Percentiles rank a stretch among this genome's conserved stretches.
phyloP scores from a whole-genome alignment of 2,329 filamentous ascomycete genomes.

The Aspergillus versicolor region DNA sequence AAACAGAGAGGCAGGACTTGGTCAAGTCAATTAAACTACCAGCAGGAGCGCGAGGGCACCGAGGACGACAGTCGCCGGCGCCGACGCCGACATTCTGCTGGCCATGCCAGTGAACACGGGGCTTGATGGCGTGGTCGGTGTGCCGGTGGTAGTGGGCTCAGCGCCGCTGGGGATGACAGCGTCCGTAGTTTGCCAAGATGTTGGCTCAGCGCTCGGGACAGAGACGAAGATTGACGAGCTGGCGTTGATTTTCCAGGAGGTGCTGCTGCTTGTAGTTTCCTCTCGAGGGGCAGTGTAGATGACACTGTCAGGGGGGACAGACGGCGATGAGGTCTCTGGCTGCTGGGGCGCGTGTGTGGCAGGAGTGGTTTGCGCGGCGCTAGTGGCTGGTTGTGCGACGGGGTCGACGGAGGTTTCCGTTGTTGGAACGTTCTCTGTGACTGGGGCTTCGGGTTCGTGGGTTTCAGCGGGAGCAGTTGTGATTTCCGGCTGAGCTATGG shows the following conservation, averaged over 20 bases:
- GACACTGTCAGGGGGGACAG: neutral
- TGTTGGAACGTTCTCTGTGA: neutral
- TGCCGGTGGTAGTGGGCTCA: neutral
- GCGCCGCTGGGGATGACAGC: neutral
- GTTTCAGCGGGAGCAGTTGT: neutral
- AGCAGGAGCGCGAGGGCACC: constrained; percentile 19
- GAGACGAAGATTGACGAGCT: neutral
- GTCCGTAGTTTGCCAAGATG: constrained; percentile 2
- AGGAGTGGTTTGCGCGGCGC: neutral
- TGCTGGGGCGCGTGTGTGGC: neutral
- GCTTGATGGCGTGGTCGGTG: constrained; percentile 14
- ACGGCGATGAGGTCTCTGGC: neutral
- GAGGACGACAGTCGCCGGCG: constrained; percentile 13
- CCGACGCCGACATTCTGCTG: constrained; percentile 16
- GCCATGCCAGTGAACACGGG: constrained; percentile 27
- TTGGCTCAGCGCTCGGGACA: neutral
- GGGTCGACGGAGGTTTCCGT: neutral
- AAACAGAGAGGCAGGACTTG: neutral
- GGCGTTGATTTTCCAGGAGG: neutral
- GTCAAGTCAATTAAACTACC: constrained; percentile 5
- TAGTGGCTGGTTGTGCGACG: neutral
- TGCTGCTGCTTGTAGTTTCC: neutral
- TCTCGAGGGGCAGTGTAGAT: neutral
- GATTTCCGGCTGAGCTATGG: neutral
- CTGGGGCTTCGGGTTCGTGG: neutral